Conservation (phyloP, 192 early-diverging fungal species). For the Gaertneriomyces semiglobifer region DNA sequence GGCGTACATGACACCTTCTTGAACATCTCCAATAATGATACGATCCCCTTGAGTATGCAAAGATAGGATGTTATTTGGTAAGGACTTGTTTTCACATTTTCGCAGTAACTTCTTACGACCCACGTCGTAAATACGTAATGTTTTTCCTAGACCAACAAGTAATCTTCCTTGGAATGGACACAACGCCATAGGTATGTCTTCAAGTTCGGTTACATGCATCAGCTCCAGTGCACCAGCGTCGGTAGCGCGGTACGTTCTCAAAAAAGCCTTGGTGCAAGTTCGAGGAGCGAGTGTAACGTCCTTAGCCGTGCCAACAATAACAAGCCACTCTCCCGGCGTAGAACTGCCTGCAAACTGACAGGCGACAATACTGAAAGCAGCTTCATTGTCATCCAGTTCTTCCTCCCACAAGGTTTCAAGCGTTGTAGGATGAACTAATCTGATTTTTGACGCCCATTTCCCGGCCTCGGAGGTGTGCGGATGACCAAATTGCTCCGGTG, state of each 20-base stretch:
- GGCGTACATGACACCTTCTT: constrained; percentile 81
- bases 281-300: constrained; percentile 68
- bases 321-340: constrained; percentile 51
- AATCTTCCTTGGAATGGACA: constrained; percentile 82
- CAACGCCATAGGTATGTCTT: constrained; percentile 81
- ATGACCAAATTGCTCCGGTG: constrained; percentile 79
- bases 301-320: constrained; percentile 82
- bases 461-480: constrained; percentile 56
- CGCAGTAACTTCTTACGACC: constrained; percentile 85
- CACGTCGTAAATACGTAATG: constrained; percentile 86
- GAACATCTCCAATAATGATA: constrained; percentile 81
- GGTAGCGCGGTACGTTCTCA: constrained; percentile 72
- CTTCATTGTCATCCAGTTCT: constrained; percentile 81
- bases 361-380: constrained; percentile 63
- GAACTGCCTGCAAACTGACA: constrained; percentile 15
- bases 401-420: constrained; percentile 64
- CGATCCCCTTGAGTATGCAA: constrained; percentile 77
- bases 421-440: constrained; percentile 71
- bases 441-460: constrained; percentile 84
- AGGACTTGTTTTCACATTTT: constrained; percentile 81
- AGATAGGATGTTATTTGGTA: constrained; percentile 68
- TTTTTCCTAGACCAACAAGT: constrained; percentile 83
- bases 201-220: constrained; percentile 82
- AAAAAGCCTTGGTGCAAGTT: constrained; percentile 62
- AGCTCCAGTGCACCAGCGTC: constrained; percentile 69